A percentile compares a stretch with the other conserved stretches of the same genome.
These are phyloP conservation scores for Blastobotrys malaysiensis DNA, from an alignment of 1,139 yeast genomes.

Conservation along the genomic window DNA sequence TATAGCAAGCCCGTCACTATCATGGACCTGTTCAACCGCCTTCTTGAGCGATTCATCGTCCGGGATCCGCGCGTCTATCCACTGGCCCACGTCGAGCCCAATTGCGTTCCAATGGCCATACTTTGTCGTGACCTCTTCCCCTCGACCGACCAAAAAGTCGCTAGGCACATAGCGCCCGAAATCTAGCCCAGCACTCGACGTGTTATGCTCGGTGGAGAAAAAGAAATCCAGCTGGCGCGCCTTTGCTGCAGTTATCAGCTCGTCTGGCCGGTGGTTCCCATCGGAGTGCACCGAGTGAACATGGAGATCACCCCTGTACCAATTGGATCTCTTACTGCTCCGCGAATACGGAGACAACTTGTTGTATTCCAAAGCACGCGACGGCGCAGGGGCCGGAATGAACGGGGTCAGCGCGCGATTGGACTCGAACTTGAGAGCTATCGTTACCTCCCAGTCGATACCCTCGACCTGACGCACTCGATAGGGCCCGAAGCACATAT, in stretches of 20 bases:
- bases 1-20: slow-evolving; percentile 14
- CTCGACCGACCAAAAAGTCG: slow-evolving; percentile 14
- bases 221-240: slow-evolving; percentile 12
- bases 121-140: slow-evolving; percentile 17
- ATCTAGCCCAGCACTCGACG: slow-evolving; percentile 14
- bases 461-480: neutral
- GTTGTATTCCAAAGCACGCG: neutral
- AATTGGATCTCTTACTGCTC: neutral
- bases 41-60: slow-evolving; percentile 7
- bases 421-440: slow-evolving; percentile 1
- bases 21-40: slow-evolving; percentile 12
- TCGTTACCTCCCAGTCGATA: slow-evolving; percentile 3
- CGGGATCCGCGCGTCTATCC: slow-evolving; percentile 12
- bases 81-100: slow-evolving; percentile 13
- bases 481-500: slow-evolving; percentile 7
- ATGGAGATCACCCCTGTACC: slow-evolving; percentile 18
- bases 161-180: slow-evolving; percentile 13
- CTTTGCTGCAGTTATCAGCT: slow-evolving; percentile 9
- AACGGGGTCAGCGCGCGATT: slow-evolving; percentile 2
- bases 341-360: neutral
- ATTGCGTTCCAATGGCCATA: slow-evolving; percentile 19
- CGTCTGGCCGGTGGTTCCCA: slow-evolving; percentile 12
- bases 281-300: slow-evolving; percentile 16
- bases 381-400: slow-evolving; percentile 11
- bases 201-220: slow-evolving; percentile 18